Base-by-base conservation (phyloP, 2,329 filamentous ascomycete genomes). In the Lecanoromycetidae sp. region DNA sequence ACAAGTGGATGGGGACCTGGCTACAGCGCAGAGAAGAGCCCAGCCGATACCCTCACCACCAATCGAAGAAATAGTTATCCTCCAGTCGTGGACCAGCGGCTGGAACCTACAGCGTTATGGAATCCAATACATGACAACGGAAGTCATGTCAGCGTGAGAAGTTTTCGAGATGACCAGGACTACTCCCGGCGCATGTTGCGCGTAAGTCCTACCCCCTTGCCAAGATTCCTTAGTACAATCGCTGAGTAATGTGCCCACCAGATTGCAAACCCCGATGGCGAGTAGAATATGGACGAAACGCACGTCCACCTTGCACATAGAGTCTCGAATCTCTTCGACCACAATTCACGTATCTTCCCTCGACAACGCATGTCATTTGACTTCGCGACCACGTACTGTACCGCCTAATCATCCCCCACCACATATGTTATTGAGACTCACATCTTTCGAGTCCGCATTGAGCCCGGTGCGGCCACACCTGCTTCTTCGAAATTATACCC, bases 161-260 rank as follows among this genome's bases (percentile, higher is more conserved):
- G 52, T 34, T 51, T 55, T 29, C 39, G 48, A 25, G 53, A 55
- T 32, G 50, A 55, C 22, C 53, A 54, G 33, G 53, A 55, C 23
- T 55, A 55, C 42, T 54, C 53, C 26, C 43, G 53, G 34, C 53
- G 52, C 20, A 54, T 55, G 53, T 51, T 55, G 27, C 46, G 52
- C 12, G 52, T 53, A 50, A 49, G 51, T 48, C 25, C 25, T 12
- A 10, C n/a, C 22, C 29, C 15, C 20, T 25, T 5, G 15, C 6
- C 3, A 34, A 23, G 19, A 5, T 20, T 10, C 13, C 25, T 34
- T 6, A 19, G 7, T 41, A 20, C 17, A 20, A n/a, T 40, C 32
- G 39, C 46, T 48, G 37, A 52, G 35, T 44, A 17, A 39, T 19
- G 17, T 42, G 20, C 12, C 25, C 32, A 25, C 22, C 23, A 54